These are phyloP conservation scores for Yarrowia deformans DNA, from an alignment of 805 yeast genomes.

Conservation along the genomic window DNA sequence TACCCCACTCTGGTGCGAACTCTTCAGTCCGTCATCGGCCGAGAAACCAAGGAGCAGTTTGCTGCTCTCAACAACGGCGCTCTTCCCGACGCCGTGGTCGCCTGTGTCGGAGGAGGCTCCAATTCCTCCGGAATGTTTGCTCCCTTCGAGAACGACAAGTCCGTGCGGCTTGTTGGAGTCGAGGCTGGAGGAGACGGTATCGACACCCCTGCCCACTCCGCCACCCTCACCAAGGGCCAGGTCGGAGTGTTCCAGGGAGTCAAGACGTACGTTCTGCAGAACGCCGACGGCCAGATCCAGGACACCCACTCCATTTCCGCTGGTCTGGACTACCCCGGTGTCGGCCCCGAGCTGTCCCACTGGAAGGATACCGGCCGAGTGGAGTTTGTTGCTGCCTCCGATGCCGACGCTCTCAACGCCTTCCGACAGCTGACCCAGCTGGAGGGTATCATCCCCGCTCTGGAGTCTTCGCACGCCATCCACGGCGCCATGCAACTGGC, in stretches of 20 bases:
- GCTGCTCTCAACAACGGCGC: constrained; percentile 76
- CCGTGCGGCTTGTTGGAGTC: constrained; percentile 86
- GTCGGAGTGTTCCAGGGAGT: constrained; percentile 99
- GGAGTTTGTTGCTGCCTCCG: constrained; percentile 87
- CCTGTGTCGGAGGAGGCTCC: constrained; percentile 99
- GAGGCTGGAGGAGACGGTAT: constrained; percentile 99
- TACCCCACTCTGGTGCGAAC: constrained; percentile 98
- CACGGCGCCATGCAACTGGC: constrained; percentile 91
- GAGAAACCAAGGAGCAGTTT: constrained; percentile 92
- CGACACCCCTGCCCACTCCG: constrained; percentile 87
- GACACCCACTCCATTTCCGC: constrained; percentile 99
- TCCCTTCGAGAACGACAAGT: constrained; percentile 83
- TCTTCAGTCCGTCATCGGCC: constrained; percentile 96
- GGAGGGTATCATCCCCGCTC: constrained; percentile 98
- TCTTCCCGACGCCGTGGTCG: constrained; percentile 92
- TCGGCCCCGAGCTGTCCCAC: constrained; percentile 95
- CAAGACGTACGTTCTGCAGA: constrained; percentile 90
- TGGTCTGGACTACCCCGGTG: constrained; percentile 99
- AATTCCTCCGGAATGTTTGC: constrained; percentile 95
- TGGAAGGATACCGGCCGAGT: constrained; percentile 97
- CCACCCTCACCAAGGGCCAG: constrained; percentile 91
- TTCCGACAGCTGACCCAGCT: constrained; percentile 86
- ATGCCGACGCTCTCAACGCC: constrained; percentile 92
- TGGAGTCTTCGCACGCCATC: constrained; percentile 96
- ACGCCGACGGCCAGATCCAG: constrained; percentile 91